Evolutionary conservation across 768 basidiomycete species (phyloP), one percentile per base, ranked within the genome.

Genomic region (Cystofilobasidium capitatum): DNA sequence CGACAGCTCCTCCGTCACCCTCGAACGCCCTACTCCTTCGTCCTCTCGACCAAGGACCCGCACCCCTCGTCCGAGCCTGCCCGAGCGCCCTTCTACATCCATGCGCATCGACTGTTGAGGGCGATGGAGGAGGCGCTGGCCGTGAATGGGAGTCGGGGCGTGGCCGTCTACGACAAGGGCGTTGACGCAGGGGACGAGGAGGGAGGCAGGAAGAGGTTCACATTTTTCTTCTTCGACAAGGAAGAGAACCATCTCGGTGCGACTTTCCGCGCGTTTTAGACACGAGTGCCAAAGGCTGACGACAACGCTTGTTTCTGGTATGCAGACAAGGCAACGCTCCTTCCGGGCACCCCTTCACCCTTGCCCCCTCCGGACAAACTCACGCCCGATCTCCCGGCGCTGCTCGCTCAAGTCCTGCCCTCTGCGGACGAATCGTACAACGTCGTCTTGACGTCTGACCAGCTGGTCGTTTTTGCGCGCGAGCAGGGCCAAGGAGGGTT

Each of bases 1-100:
- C 6, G 16, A 16, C 33, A 62, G 62, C 35, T 62, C 0, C 22
- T 47, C 20, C 62, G 44, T 10, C 7, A 37, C 3, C 62, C 62
- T 3, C 33, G 62, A 9, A 51, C 62, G 5, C 33, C 45, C 22
- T 51, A 36, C 47, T 62, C 62, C 4, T 62, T 62, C 47, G 31
- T 44, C 20, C 62, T 62, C 45, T 20, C 62, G 13, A 62, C 62
- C 47, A 49, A 51, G 24, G 62, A 62, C 36, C 35, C 47, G 4
- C 62, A 62, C 24, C 47, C 62, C 12, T 47, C 45, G 14, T 22
- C 47, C 22, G 62, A 62, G 33, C 62, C 47, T 8, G 35, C 44
- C 10, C 62, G 62, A n/a, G 45, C 47, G 24, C 62, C 62, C 8
- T 62, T 62, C 47, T 45, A 35, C 45, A 45, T 62, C 35, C 62